Conservation (phyloP, 179 eudicot genomes). For the Spergularia azorica region DNA sequence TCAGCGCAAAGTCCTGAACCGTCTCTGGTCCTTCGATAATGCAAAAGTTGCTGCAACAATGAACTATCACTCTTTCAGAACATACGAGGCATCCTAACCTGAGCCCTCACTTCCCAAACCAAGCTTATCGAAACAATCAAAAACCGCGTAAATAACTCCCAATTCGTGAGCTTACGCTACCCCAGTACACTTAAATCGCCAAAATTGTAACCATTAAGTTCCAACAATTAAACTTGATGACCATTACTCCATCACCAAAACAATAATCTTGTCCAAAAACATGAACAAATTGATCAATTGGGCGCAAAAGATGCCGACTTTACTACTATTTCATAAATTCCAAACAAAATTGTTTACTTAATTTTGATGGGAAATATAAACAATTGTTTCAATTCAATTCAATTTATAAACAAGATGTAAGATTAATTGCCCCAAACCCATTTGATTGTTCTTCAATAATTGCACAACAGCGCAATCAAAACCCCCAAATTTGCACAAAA, state of each 20-base stretch:
- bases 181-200: no score
- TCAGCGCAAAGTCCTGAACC: constrained; percentile 77
- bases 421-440: neutral
- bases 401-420: no score
- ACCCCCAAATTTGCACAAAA: neutral
- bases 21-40: constrained; percentile 98
- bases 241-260: no score
- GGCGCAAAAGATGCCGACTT: no score
- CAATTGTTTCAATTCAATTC: neutral
- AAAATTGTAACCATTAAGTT: no score
- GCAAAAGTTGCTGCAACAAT: constrained; percentile 66
- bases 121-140: neutral
- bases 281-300: no score
- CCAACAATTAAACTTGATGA: no score
- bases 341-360: no score
- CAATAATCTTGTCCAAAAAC: neutral
- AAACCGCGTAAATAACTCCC: neutral
- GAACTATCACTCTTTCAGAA: neutral
- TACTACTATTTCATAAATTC: no score
- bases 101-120: neutral
- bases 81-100: constrained; percentile 11
- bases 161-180: neutral
- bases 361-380: neutral
- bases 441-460: no score
- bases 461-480: neutral